Conservation (phyloP, 371 early-diverging fungal species). For the Basidiobolus meristosporus region DNA sequence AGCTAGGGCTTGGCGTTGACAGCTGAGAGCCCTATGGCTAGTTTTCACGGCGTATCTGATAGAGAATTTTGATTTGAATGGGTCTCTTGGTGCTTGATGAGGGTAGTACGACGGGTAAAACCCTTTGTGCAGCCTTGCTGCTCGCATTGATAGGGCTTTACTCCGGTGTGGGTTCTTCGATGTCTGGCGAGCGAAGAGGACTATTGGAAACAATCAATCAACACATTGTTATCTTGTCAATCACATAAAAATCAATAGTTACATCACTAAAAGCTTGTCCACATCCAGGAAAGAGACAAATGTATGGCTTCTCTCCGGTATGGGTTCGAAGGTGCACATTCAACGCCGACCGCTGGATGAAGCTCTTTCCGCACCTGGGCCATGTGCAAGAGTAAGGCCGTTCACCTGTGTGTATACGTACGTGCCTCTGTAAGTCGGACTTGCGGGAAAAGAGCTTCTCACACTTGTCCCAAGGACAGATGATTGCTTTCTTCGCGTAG, state of each 20-base stretch:
- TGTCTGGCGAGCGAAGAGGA: no score
- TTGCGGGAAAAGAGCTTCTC: slow-evolving; percentile 40
- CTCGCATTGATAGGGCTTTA: slow-evolving; percentile 74
- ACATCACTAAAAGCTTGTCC: slow-evolving; percentile 23
- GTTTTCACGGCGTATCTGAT: no score
- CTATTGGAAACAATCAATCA: no score
- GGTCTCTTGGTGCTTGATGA: slow-evolving; percentile 61
- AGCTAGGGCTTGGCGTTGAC: no score
- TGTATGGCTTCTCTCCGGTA: slow-evolving; percentile 45
- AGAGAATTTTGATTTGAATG: no score
- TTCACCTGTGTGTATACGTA: slow-evolving; percentile 54
- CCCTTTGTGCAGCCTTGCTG: slow-evolving; percentile 64
- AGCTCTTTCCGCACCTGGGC: slow-evolving; percentile 45
- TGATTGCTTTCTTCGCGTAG: no score
- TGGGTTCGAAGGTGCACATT: slow-evolving; percentile 44
- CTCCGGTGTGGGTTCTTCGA: slow-evolving; percentile 81
- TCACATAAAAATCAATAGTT: no score
- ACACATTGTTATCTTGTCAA: no score
- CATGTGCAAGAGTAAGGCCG: slow-evolving; percentile 47
- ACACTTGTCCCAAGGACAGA: slow-evolving; percentile 26
- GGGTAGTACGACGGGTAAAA: slow-evolving; percentile 77
- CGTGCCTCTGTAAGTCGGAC: slow-evolving; percentile 46
- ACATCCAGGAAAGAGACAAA: slow-evolving; percentile 15
- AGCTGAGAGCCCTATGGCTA: no score
- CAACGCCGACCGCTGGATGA: slow-evolving; percentile 38